These are phyloP conservation scores for Ascochyta viciae-villosae DNA, from an alignment of 2,329 filamentous ascomycete genomes.

Conservation along the genomic window DNA sequence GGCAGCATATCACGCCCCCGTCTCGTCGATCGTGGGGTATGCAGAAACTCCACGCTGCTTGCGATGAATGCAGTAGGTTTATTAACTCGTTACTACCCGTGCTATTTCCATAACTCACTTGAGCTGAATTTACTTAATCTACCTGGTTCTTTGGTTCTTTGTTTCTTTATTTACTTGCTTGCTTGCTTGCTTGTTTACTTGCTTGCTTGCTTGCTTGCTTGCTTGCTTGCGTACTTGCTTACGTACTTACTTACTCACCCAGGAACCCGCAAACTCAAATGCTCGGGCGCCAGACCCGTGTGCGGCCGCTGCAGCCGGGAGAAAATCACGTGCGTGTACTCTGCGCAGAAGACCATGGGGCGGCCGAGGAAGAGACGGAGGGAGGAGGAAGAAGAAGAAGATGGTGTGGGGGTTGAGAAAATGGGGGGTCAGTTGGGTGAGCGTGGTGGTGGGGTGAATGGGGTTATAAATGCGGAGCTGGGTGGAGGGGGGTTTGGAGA, in stretches of 20 bases:
- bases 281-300: slow-evolving; percentile 51
- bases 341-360: slow-evolving; percentile 58
- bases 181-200: too few species aligned
- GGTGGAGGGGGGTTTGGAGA: neutral
- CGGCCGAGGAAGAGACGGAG: slow-evolving; percentile 57
- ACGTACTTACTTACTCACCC: neutral
- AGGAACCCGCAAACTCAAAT: slow-evolving; percentile 60
- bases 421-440: too few species aligned
- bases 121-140: too few species aligned
- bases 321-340: slow-evolving; percentile 54
- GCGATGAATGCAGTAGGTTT: slow-evolving; percentile 47
- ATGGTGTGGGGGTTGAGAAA: too few species aligned
- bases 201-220: too few species aligned
- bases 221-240: too few species aligned
- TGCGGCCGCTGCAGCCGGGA: slow-evolving; percentile 55
- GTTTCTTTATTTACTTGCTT: too few species aligned
- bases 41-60: slow-evolving; percentile 40
- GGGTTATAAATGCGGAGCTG: neutral
- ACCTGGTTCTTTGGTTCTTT: too few species aligned
- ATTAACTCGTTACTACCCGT: neutral
- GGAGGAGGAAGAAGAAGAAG: slow-evolving; percentile 25
- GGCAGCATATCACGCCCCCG: too few species aligned
- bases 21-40: too few species aligned
- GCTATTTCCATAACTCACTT: too few species aligned
- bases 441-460: neutral